A percentile compares a stretch with the other conserved stretches of the same genome.
These are phyloP conservation scores for Metschnikowia continentalis DNA, from an alignment of 805 yeast species.

Conservation along the genomic window DNA sequence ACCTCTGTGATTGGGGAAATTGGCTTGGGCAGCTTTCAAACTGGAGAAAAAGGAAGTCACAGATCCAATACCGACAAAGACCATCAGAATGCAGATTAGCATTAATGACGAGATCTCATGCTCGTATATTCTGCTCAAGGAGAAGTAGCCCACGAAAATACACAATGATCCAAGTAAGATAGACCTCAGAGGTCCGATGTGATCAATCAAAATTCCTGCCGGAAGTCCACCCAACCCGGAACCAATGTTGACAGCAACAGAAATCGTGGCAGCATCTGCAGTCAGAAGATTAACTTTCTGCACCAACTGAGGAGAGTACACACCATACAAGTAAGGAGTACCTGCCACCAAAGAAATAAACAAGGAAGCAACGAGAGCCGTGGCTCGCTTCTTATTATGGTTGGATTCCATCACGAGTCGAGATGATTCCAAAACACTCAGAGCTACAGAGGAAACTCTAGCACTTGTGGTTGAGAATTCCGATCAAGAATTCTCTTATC, in stretches of 20 bases:
- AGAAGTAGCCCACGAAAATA: conserved; percentile 52
- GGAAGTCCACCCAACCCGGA: conserved; percentile 65
- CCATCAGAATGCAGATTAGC: conserved; percentile 47
- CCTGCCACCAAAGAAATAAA: conserved; percentile 67
- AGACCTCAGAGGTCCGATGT: conserved; percentile 51
- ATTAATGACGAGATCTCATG: conserved; percentile 35
- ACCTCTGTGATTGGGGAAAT: conserved; percentile 69
- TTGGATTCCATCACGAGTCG: background rate
- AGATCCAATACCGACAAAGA: conserved; percentile 61
- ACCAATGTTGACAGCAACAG: conserved; percentile 57
- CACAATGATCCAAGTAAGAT: conserved; percentile 51
- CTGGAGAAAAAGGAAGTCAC: conserved; percentile 58
- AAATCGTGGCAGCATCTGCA: conserved; percentile 58
- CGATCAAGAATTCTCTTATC: background rate
- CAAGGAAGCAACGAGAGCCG: conserved; percentile 28
- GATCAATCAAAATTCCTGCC: conserved; percentile 67
- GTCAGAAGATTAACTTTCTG: conserved; percentile 53
- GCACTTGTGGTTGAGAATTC: background rate
- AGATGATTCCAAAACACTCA: background rate
- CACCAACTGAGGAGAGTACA: conserved; percentile 71
- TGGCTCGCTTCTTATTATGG: conserved; percentile 2
- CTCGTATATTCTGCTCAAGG: conserved; percentile 46
- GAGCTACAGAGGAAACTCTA: background rate
- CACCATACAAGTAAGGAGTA: conserved; percentile 70
- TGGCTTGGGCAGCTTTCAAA: conserved; percentile 53